phyloP scores from a whole-genome alignment of 495 filamentous ascomycete genomes.

The Neurospora sp. region DNA sequence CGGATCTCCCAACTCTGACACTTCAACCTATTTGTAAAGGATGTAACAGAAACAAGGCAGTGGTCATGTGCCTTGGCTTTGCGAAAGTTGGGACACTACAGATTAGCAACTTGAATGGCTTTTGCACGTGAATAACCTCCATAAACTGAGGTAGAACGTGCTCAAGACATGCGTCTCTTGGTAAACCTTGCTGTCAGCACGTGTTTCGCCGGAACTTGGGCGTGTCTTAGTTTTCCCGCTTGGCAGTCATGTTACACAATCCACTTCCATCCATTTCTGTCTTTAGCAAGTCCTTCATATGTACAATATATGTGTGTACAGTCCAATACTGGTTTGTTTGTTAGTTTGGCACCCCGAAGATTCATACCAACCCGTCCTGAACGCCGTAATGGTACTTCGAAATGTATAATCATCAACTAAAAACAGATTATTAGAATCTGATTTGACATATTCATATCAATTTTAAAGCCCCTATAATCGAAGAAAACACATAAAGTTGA shows the following conservation, averaged over 20 bases:
- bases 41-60: background rate
- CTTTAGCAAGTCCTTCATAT: background rate
- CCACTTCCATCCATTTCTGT: background rate
- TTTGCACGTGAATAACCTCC: background rate
- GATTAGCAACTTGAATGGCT: background rate
- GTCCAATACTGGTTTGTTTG: no score
- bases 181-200: background rate
- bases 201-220: background rate
- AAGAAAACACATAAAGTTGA: no score
- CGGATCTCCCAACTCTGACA: background rate
- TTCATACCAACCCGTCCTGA: no score
- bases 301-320: background rate
- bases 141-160: background rate
- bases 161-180: background rate
- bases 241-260: background rate
- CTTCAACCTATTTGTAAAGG: background rate
- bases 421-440: no score
- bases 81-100: background rate
- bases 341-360: no score
- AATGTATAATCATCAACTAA: no score
- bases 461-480: no score
- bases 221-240: background rate
- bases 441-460: no score
- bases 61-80: background rate
- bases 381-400: no score